Base-by-base conservation (phyloP, 768 basidiomycete species). In the Rubroboletus pulcherrimus region DNA sequence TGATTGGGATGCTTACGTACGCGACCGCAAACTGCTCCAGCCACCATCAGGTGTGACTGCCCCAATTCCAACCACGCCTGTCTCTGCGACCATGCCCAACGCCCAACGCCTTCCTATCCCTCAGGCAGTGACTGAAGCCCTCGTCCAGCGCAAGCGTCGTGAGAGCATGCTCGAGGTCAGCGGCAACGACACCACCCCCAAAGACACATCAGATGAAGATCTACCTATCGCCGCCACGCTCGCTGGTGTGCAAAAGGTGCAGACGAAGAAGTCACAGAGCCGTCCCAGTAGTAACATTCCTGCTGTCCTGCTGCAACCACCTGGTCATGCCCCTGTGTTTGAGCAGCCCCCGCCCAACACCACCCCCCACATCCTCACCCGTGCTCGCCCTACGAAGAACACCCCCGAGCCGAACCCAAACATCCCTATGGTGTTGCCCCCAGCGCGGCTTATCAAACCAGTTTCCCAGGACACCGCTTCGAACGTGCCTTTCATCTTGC, bases 1-100 rank as follows among this genome's bases (percentile, higher is more conserved):
- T n/a, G 86, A 89, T 60, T 97, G 93, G 93, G 89, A 95, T 58
- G 73, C 80, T 42, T 96, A 97, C 69, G 80, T 93, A 47, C 84
- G 84, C 43, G 91, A 95, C 48, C 82, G 93, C 53, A 91, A 88
- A 66, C 77, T 97, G 15, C 72, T 94, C 57, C 89, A 91, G 63
- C 91, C 92, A 41, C 91, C 91, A 10, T 80, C 85, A 19, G 90
- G 91, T 7, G 80, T 91, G 42, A 82, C 90, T 15, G 78, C 84
- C n/a, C 90, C 91, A 1, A 92, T 93, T 63, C 73, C 78, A 7
- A 83, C 86, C n/a, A 81, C 81, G 8, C 75, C 80, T 29, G 61
- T 74, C 43, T 65, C 73, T 51, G 57, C 76, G 3, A 59, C 68
- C 56, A 67, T 67, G 67, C 62, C 66, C 41, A 63, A 63, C 53